Conservation (phyloP, 495 filamentous ascomycete species). For the Penicillium waksmanii region DNA sequence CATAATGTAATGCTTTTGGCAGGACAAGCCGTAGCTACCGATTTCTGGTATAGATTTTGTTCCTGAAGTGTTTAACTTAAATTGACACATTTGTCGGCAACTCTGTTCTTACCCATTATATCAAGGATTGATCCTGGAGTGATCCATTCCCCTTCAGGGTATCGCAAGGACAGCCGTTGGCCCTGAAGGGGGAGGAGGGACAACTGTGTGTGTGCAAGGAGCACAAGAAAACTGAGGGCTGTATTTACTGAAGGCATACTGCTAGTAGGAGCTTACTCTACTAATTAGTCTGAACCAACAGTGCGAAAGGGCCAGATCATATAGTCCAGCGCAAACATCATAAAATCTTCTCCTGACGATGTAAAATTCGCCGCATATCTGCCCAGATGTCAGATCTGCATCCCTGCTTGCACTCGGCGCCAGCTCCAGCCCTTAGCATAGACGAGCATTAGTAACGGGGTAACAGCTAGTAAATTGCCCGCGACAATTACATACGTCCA, state of each 20-base stretch:
- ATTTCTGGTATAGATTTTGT: conserved; percentile 26
- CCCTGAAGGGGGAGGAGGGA: background rate
- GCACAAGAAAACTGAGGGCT: background rate
- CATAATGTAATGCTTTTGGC: conserved; percentile 26
- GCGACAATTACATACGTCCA: conserved; percentile 28
- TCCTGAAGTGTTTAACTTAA: conserved; percentile 4
- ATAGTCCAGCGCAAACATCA: too few relatives aligned
- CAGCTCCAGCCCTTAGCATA: conserved; percentile 23
- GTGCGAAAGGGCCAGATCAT: too few relatives aligned
- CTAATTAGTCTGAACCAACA: too few relatives aligned
- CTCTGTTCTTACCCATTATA: conserved; percentile 7
- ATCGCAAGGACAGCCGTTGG: conserved; percentile 18
- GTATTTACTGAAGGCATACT: background rate
- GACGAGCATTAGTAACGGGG: conserved; percentile 24
- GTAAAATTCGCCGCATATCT: background rate
- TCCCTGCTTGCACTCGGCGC: background rate
- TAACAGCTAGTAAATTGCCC: conserved; percentile 11
- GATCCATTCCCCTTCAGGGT: conserved; percentile 18
- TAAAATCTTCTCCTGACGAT: background rate
- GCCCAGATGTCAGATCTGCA: background rate
- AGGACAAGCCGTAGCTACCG: conserved; percentile 16
- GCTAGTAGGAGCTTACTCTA: background rate
- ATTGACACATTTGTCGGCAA: background rate
- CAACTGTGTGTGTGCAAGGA: background rate
- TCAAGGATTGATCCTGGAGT: conserved; percentile 18